Conservation (phyloP, 352 stramenopile genomes). For the Plasmopara halstedii region DNA sequence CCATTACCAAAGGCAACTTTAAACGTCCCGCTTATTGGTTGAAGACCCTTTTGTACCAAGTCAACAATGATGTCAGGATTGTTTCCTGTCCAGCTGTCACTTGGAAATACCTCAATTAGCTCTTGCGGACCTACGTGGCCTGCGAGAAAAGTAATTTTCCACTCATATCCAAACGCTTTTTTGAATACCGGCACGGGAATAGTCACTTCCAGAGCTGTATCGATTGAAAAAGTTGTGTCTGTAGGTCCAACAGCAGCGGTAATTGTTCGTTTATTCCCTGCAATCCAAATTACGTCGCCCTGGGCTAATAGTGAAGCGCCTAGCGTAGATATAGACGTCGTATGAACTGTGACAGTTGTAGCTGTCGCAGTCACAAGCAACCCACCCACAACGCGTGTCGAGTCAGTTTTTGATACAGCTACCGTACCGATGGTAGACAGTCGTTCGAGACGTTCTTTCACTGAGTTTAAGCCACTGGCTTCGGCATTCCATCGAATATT, state of each 20-base stretch:
- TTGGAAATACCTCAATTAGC: constrained; percentile 73
- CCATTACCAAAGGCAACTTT: constrained; percentile 54
- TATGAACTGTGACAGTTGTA: constrained; percentile 25
- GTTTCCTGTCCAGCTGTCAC: constrained; percentile 89
- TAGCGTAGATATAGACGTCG: constrained; percentile 21
- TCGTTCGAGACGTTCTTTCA: constrained; percentile 64
- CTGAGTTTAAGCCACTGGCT: constrained; percentile 43
- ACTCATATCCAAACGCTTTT: constrained; percentile 59
- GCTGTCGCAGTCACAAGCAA: constrained; percentile 35
- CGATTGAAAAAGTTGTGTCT: constrained; percentile 13
- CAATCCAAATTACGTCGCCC: constrained; percentile 48
- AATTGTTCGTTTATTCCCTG: constrained; percentile 35
- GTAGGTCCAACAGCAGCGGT: background rate
- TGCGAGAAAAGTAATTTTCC: constrained; percentile 65
- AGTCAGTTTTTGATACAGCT: constrained; percentile 37
- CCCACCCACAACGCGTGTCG: constrained; percentile 28
- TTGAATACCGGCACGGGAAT: constrained; percentile 54
- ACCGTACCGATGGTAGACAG: constrained; percentile 60
- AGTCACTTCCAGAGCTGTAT: constrained; percentile 12
- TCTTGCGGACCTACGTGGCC: constrained; percentile 83
- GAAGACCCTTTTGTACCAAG: constrained; percentile 75
- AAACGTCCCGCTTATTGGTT: constrained; percentile 91
- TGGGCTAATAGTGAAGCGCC: constrained; percentile 8
- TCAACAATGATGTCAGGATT: constrained; percentile 85
- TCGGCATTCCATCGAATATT: constrained; percentile 66